Percentiles rank a stretch among this genome's conserved stretches.
These are phyloP conservation scores for Rugonectria rugulosa DNA, from an alignment of 2,329 filamentous ascomycete genomes.

Conservation along the genomic window DNA sequence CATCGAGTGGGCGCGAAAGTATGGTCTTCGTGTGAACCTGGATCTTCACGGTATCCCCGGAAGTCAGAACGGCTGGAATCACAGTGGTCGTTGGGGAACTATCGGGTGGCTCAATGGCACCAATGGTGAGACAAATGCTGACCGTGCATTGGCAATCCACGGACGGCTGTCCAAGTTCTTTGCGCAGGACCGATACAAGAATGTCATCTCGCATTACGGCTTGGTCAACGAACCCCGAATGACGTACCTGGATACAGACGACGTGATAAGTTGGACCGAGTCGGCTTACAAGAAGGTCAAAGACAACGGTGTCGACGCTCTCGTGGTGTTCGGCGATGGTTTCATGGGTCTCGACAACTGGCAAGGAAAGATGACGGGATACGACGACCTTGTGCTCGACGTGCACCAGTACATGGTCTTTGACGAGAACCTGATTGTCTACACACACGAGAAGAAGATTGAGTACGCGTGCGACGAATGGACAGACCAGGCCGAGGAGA, in stretches of 20 bases:
- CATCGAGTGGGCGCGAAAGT: constrained; percentile 93
- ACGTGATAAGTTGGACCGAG: constrained; percentile 82
- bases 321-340: constrained; percentile 89
- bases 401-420: constrained; percentile 99
- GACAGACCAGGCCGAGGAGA: constrained; percentile 78
- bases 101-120: constrained; percentile 95
- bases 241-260: constrained; percentile 70
- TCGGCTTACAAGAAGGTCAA: constrained; percentile 77
- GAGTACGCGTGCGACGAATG: constrained; percentile 88
- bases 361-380: constrained; percentile 80
- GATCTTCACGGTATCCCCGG: constrained; percentile 93
- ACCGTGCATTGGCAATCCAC: constrained; percentile 87
- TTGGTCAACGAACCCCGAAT: constrained; percentile 95
- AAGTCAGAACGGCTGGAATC: constrained; percentile 97
- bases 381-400: constrained; percentile 83
- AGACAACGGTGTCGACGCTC: constrained; percentile 75
- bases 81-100: constrained; percentile 81
- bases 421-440: constrained; percentile 85
- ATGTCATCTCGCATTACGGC: constrained; percentile 91
- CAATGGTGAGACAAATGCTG: constrained; percentile 77
- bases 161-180: constrained; percentile 91
- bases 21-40: constrained; percentile 90
- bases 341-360: constrained; percentile 92
- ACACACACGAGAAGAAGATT: constrained; percentile 83
- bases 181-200: constrained; percentile 89